These are phyloP conservation scores for Glycyrrhiza uralensis DNA, from an alignment of 306 rosid genomes.

Conservation along the genomic window DNA sequence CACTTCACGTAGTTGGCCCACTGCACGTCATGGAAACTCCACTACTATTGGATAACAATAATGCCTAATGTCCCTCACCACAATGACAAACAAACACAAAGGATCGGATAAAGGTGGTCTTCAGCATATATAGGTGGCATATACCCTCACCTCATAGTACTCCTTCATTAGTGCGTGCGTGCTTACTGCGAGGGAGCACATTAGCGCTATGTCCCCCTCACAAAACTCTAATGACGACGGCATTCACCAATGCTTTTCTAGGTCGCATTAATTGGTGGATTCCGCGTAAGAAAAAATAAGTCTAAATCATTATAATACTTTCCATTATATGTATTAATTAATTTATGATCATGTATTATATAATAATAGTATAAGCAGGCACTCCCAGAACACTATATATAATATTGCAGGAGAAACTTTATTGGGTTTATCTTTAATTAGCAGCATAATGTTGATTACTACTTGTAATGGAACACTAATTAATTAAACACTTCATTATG, in stretches of 20 bases:
- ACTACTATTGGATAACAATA: not conserved
- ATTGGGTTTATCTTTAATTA: not conserved
- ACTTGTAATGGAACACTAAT: constrained; percentile 17
- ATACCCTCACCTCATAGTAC: too few relatives aligned
- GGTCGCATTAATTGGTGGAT: constrained; percentile 22
- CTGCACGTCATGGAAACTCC: not conserved
- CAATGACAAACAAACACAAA: not conserved
- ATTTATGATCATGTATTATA: not conserved
- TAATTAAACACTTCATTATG: too few relatives aligned
- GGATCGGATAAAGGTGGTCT: not conserved
- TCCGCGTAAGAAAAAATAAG: constrained; percentile 24
- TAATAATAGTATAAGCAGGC: not conserved
- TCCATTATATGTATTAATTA: too few relatives aligned
- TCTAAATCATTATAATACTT: not conserved
- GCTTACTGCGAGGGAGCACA: constrained; percentile 31
- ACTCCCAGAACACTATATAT: not conserved
- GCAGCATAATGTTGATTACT: not conserved
- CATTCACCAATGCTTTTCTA: not conserved
- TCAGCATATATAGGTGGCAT: not conserved
- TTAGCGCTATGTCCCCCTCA: constrained; percentile 19
- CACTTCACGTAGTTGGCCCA: too few relatives aligned
- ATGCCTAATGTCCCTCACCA: not conserved
- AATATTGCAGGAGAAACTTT: not conserved
- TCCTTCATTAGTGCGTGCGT: constrained; percentile 1
- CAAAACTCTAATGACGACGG: not conserved